Percentiles rank a stretch among this genome's conserved stretches.
phyloP scores from a whole-genome alignment of 1,139 yeast species.

The Diutina neorugosa region DNA sequence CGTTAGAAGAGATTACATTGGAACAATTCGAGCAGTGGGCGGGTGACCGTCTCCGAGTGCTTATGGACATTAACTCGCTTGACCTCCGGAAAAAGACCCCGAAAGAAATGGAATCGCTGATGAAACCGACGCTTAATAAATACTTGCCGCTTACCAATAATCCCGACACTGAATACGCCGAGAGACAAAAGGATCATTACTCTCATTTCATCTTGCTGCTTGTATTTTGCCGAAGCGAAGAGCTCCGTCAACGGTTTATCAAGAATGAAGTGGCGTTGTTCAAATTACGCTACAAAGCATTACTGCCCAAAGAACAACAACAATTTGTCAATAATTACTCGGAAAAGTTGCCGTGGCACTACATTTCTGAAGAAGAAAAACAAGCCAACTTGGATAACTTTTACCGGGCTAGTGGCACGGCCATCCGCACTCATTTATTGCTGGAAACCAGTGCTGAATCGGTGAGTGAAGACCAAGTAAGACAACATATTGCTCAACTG shows the following conservation, averaged over 20 bases:
- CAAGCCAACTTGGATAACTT: conserved; percentile 35
- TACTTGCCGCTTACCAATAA: conserved; percentile 48
- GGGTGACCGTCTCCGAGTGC: conserved; percentile 71
- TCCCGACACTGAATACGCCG: conserved; percentile 26
- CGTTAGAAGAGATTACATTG: conserved; percentile 71
- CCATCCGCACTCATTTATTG: conserved; percentile 19
- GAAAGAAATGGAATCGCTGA: conserved; percentile 51
- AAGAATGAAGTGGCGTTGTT: conserved; percentile 68
- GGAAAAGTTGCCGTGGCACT: conserved; percentile 57
- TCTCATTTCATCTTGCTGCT: conserved; percentile 80
- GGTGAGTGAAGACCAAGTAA: conserved; percentile 30
- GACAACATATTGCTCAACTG: conserved; percentile 26
- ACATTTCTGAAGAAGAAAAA: conserved; percentile 55
- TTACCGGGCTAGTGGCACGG: conserved; percentile 36
- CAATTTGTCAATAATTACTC: conserved; percentile 47
- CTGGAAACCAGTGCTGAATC: conserved; percentile 18
- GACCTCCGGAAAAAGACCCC: conserved; percentile 50
- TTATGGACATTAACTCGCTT: conserved; percentile 76
- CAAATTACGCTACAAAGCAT: conserved; percentile 52
- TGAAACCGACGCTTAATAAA: conserved; percentile 56
- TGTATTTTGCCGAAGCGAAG: conserved; percentile 87
- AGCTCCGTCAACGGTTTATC: conserved; percentile 66
- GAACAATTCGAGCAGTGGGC: conserved; percentile 96
- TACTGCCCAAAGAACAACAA: conserved; percentile 60
- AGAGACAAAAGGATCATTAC: conserved; percentile 80